Conservation (phyloP, 1,284 basidiomycete species). For the Singerocomus inundabilis region DNA sequence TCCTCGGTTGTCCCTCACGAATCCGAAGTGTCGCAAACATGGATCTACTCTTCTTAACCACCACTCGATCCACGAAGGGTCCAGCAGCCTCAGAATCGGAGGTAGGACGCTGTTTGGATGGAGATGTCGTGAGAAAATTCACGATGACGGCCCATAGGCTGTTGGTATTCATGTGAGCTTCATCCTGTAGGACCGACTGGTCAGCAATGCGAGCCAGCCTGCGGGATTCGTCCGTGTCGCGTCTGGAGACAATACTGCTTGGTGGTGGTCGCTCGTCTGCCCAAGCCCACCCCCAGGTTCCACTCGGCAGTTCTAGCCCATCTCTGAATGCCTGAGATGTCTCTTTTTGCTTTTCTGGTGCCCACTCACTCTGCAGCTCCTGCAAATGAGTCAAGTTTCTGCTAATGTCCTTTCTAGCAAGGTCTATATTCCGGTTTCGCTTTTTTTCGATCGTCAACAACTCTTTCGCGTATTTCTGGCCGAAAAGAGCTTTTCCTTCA, state of each 20-base stretch:
- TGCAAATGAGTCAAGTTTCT: conserved; percentile 49
- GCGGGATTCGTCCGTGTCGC: conserved; percentile 75
- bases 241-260: conserved; percentile 74
- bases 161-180: conserved; percentile 59
- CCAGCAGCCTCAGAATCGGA: conserved; percentile 18
- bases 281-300: conserved; percentile 73
- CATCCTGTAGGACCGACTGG: conserved; percentile 54
- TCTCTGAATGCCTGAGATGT: conserved; percentile 47
- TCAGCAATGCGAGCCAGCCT: conserved; percentile 70
- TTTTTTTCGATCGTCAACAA: conserved; percentile 57
- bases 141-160: conserved; percentile 67
- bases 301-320: conserved; percentile 44
- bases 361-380: conserved; percentile 25
- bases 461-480: conserved; percentile 59
- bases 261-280: conserved; percentile 76
- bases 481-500: conserved; percentile 54
- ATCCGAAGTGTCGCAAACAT: conserved; percentile 26
- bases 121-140: conserved; percentile 52
- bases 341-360: conserved; percentile 23
- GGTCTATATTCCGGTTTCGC: conserved; percentile 56
- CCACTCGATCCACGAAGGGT: not conserved
- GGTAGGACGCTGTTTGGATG: conserved; percentile 28
- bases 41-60: conserved; percentile 28
- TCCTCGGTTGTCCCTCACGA: conserved; percentile 13
- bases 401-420: conserved; percentile 56